Conservation (phyloP, 495 filamentous ascomycete species). For the Rhizodiscina lignyota region DNA sequence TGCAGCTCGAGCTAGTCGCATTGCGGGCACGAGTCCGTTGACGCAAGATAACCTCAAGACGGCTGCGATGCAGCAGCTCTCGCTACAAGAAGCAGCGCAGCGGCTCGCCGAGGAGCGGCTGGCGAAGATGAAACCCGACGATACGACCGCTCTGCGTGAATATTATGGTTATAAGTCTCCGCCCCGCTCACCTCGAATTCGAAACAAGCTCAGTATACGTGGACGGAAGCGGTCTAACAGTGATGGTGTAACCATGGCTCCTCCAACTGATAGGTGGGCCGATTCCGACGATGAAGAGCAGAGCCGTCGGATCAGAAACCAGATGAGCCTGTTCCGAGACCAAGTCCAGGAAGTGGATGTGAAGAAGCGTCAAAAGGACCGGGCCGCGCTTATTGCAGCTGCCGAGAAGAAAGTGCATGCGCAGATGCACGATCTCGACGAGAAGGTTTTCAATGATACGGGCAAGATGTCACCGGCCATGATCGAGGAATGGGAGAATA, state of each 20-base stretch:
- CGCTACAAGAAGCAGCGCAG: slow-evolving; percentile 69
- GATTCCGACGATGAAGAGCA: slow-evolving; percentile 46
- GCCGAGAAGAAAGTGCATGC: slow-evolving; percentile 75
- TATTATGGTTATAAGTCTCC: slow-evolving; percentile 43
- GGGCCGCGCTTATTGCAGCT: slow-evolving; percentile 53
- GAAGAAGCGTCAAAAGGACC: slow-evolving; percentile 57
- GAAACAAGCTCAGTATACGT: slow-evolving; percentile 22
- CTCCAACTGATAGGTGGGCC: slow-evolving; percentile 8
- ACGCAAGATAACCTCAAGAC: slow-evolving; percentile 17
- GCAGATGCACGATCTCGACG: slow-evolving; percentile 61
- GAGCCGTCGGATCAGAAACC: slow-evolving; percentile 55
- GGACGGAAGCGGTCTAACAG: slow-evolving; percentile 49
- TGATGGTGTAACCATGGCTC: slow-evolving; percentile 12
- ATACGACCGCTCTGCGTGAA: slow-evolving; percentile 48
- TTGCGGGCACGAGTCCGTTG: slow-evolving; percentile 19
- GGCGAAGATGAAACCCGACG: slow-evolving; percentile 51
- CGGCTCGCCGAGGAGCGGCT: slow-evolving; percentile 71
- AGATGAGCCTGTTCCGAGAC: slow-evolving; percentile 61
- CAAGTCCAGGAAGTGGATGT: slow-evolving; percentile 53
- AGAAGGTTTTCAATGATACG: slow-evolving; percentile 57
- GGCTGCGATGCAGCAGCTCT: slow-evolving; percentile 32
- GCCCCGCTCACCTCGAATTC: slow-evolving; percentile 16
- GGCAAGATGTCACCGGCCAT: slow-evolving; percentile 56
- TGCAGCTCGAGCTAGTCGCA: slow-evolving; percentile 23
- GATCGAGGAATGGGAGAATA: slow-evolving; percentile 63